These are phyloP conservation scores for Tetracladium maxilliforme DNA, from an alignment of 2,329 filamentous ascomycete species.

Conservation along the genomic window DNA sequence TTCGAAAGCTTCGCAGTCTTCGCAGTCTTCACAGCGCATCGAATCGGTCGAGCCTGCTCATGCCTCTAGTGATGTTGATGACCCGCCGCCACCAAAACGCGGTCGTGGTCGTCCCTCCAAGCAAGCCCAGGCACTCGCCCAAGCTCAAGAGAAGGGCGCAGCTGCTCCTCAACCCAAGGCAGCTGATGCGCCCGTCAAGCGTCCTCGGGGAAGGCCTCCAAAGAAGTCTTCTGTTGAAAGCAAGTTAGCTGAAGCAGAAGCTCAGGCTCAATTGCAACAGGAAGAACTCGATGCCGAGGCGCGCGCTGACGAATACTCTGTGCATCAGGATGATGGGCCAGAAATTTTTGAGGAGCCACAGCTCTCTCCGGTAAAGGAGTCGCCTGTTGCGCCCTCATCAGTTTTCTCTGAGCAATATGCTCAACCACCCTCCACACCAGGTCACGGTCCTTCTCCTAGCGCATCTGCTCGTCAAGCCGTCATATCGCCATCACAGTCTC, in stretches of 20 bases:
- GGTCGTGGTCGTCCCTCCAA: too few relatives aligned
- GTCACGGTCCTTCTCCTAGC: not conserved
- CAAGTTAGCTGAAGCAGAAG: conserved; percentile 1
- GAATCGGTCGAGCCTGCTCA: too few relatives aligned
- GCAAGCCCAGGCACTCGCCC: too few relatives aligned
- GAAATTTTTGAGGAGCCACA: conserved; percentile 2
- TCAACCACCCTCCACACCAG: not conserved
- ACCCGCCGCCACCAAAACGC: too few relatives aligned
- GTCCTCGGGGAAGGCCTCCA: conserved; percentile 1
- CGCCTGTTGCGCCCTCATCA: not conserved
- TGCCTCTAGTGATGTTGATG: too few relatives aligned
- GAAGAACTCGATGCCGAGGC: conserved; percentile 1
- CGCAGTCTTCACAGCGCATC: too few relatives aligned
- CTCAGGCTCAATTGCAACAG: conserved; percentile 1
- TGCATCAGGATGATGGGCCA: conserved; percentile 3
- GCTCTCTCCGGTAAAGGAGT: not conserved
- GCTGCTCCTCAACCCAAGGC: not conserved
- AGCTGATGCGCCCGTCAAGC: not conserved
- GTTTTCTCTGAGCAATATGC: not conserved
- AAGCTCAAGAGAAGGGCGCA: not conserved
- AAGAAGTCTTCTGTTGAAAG: too few relatives aligned
- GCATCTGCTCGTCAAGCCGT: too few relatives aligned
- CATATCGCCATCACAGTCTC: conserved; percentile 54
- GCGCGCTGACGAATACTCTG: conserved; percentile 2
- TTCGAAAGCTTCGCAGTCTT: too few relatives aligned